These are phyloP conservation scores for Wallacemonas rigidus DNA, from an alignment of 208 protist species.

Conservation along the genomic window DNA sequence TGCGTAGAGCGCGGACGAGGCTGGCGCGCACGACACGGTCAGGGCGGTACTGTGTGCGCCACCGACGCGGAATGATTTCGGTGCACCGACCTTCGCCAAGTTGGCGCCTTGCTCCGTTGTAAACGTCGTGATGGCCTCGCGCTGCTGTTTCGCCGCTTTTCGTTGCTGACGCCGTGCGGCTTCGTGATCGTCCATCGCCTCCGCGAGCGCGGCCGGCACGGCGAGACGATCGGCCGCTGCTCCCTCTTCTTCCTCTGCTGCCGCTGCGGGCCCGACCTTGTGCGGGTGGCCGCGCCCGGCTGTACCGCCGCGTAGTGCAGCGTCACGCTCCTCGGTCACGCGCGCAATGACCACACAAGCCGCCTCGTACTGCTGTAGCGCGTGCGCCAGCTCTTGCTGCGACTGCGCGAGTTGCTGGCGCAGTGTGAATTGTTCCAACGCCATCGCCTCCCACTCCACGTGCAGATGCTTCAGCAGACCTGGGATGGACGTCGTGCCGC, in stretches of 20 bases:
- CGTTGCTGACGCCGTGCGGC: slow-evolving; percentile 28
- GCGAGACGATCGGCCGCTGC: slow-evolving; percentile 21
- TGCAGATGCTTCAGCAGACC: slow-evolving; percentile 95
- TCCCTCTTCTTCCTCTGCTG: slow-evolving; percentile 11
- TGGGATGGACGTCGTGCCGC: slow-evolving; percentile 84
- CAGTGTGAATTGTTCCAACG: slow-evolving; percentile 97
- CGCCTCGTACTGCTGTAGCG: slow-evolving; percentile 99
- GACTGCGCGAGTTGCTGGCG: slow-evolving; percentile 92
- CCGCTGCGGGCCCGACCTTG: not conserved
- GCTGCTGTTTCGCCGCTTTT: slow-evolving; percentile 41
- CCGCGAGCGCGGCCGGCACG: slow-evolving; percentile 41
- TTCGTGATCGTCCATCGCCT: slow-evolving; percentile 35
- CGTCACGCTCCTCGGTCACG: slow-evolving; percentile 83
- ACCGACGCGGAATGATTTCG: slow-evolving; percentile 15
- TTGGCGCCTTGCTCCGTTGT: slow-evolving; percentile 29
- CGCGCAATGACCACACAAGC: slow-evolving; percentile 98
- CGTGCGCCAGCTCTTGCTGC: slow-evolving; percentile 96
- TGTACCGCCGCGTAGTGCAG: slow-evolving; percentile 13
- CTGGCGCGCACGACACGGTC: slow-evolving; percentile 17
- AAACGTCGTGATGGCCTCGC: slow-evolving; percentile 25
- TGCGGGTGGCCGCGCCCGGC: too few relatives aligned
- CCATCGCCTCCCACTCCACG: slow-evolving; percentile 98
- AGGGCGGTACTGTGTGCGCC: slow-evolving; percentile 18
- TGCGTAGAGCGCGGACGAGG: not conserved
- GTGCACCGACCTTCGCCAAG: slow-evolving; percentile 12